Base-by-base conservation (phyloP, 257 asterid species). In the Ballota nigra region DNA sequence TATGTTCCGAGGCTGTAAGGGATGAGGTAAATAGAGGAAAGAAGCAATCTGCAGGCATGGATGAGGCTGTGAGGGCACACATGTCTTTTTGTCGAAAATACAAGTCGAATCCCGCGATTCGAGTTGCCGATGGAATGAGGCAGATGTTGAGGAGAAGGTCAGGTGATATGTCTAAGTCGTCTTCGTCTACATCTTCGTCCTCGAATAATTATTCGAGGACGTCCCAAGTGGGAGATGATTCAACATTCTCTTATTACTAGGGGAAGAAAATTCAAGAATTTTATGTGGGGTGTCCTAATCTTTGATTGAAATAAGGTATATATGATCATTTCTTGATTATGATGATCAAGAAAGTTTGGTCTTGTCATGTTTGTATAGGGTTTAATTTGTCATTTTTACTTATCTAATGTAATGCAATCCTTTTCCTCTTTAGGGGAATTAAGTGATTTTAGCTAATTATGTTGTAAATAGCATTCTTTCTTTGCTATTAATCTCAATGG, bases 61-160 rank as follows among this genome's bases (percentile, higher is more conserved):
- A 86, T 19, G 99, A 91, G 34, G 97, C 97, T 10, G 80, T 94
- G 9, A 85, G 81, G 47, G 97, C 95, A 18, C 99, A 91, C 77
- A 94, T 89, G 95, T 86, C 95, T 0, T 91, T 94, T 61, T 94
- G 97, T 38, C 76, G 90, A 8, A 91, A 91, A 57, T 84, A 84
- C 62, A 85, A 82, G 43, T 82, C 88, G 15, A 91, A 91, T 63
- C 99, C 99, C 13, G 97, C 97, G 4, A 80, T 78, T 2, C 79
- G 84, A 0, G 97, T 94, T 7, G 97, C 99, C 7, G 97, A 94
- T 74, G 99, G 99, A 29, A 89, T 91, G 92, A 81, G 87, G 60
- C 96, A 89, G 80, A 91, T 94, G 95, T 69, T 94, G 22, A 75
- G 97, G 64, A 78, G 90, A 73, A 82, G 96, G 43, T 87, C 91